Evolutionary conservation across 805 yeast genomes (phyloP).

Genomic region (Wickerhamomyces chaumierensis): DNA sequence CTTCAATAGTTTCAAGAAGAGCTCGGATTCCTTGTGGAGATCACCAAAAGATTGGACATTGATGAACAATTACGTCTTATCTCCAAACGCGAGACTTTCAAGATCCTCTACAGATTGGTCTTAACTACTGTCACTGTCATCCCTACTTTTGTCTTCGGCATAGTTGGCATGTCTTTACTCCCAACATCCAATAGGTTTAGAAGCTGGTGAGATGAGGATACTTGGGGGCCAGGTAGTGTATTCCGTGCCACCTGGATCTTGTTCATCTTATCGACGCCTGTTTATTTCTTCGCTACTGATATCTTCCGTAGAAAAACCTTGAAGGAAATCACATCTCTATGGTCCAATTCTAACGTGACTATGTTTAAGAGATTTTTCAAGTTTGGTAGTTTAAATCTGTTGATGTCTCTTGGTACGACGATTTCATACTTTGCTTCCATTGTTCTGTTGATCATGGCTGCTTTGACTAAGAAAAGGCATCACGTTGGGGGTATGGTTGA

Average conservation of each 20-base stretch:
- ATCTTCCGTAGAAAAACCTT: constrained; percentile 59
- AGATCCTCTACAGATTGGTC: constrained; percentile 33
- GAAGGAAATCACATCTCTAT: constrained; percentile 44
- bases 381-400: constrained; percentile 71
- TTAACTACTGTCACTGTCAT: constrained; percentile 45
- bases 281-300: constrained; percentile 65
- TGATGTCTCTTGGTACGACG: constrained; percentile 64
- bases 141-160: constrained; percentile 58
- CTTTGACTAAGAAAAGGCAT: constrained; percentile 12
- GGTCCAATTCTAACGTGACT: constrained; percentile 39
- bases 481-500: background rate
- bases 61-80: constrained; percentile 51
- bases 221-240: constrained; percentile 54
- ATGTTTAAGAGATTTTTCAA: constrained; percentile 46
- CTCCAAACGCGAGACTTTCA: constrained; percentile 35
- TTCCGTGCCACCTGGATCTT: constrained; percentile 56
- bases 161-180: constrained; percentile 57
- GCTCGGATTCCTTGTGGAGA: constrained; percentile 34
- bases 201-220: constrained; percentile 46
- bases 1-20: constrained; percentile 35
- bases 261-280: constrained; percentile 56
- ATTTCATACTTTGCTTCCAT: constrained; percentile 64
- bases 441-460: constrained; percentile 37
- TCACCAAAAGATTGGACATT: constrained; percentile 43
- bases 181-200: constrained; percentile 30